These are phyloP conservation scores for Benincasa hispida DNA, from an alignment of 306 rosid species.

Conservation along the genomic window DNA sequence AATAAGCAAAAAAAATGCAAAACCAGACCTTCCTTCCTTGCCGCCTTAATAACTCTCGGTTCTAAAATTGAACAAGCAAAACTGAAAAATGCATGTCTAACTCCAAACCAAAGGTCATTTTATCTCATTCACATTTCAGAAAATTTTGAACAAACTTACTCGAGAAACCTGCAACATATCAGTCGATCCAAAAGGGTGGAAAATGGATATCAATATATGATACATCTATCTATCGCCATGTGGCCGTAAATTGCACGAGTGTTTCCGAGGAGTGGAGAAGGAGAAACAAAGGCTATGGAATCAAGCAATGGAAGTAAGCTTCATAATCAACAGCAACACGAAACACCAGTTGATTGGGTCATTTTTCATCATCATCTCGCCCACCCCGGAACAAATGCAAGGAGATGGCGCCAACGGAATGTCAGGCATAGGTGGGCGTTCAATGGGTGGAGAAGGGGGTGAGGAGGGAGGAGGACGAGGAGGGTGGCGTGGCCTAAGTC, in stretches of 20 bases:
- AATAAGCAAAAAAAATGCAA: not conserved
- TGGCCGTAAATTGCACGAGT: not conserved
- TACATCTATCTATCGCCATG: not conserved
- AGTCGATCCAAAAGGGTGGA: not conserved
- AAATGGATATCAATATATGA: not conserved
- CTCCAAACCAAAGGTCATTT: not conserved
- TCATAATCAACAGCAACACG: not conserved
- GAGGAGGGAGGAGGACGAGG: not conserved
- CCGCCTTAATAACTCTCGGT: not conserved
- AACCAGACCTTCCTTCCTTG: not conserved
- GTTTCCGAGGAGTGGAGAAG: not conserved
- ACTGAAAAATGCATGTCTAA: not conserved
- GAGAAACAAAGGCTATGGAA: not conserved
- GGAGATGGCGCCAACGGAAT: not conserved
- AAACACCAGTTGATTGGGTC: not conserved
- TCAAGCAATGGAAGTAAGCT: not conserved
- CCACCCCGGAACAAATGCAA: constrained; percentile 4
- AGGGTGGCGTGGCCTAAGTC: not conserved
- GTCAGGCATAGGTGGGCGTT: not conserved
- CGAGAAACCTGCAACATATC: not conserved
- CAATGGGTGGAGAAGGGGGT: not conserved
- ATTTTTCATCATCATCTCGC: not conserved
- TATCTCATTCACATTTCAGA: not conserved
- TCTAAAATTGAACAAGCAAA: not conserved
- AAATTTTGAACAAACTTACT: not conserved